These are phyloP conservation scores for Scheffersomyces lignosus DNA, from an alignment of 805 yeast genomes.

Conservation along the genomic window DNA sequence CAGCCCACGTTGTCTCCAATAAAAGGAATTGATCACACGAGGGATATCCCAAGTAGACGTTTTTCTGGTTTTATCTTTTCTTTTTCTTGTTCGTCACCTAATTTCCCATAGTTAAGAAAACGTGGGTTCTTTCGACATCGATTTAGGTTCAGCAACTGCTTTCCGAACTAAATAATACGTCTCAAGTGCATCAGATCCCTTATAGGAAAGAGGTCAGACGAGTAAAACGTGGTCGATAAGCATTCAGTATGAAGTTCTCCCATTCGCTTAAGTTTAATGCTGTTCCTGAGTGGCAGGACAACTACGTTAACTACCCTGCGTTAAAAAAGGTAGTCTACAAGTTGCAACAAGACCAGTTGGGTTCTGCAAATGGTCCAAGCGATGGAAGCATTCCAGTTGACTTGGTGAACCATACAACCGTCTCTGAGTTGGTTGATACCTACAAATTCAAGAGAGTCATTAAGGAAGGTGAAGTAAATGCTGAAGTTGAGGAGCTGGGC, in stretches of 20 bases:
- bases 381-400: constrained; percentile 22
- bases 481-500: constrained; percentile 5
- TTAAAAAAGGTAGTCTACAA: constrained; percentile 58
- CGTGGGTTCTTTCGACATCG: no score
- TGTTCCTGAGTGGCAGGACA: constrained; percentile 56
- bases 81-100: no score
- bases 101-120: neutral
- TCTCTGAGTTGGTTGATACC: constrained; percentile 27
- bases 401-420: constrained; percentile 20
- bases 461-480: constrained; percentile 2
- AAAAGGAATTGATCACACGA: neutral
- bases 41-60: neutral
- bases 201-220: neutral
- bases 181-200: no score
- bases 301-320: constrained; percentile 45
- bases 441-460: constrained; percentile 3
- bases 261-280: constrained; percentile 51
- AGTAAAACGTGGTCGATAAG: no score
- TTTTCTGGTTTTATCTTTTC: neutral
- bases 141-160: no score
- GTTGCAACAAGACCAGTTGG: constrained; percentile 45
- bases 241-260: constrained; percentile 48
- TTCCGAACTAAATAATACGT: no score
- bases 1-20: neutral
- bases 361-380: constrained; percentile 16